These are phyloP conservation scores for Penicillium goetzii DNA, from an alignment of 495 filamentous ascomycete genomes.

Conservation along the genomic window DNA sequence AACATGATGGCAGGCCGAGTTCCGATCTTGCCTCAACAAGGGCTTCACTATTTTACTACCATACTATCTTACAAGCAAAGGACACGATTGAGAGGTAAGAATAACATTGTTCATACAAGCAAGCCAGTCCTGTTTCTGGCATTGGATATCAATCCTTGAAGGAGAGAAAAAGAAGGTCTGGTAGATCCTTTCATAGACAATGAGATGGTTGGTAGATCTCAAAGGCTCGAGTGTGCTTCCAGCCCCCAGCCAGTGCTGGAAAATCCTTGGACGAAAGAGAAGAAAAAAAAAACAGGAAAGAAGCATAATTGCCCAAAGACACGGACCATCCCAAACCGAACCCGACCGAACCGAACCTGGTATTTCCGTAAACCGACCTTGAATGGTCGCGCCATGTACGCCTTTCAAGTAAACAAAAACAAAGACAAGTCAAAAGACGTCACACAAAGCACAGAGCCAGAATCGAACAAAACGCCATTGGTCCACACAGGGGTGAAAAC, in stretches of 20 bases:
- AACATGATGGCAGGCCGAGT: background rate
- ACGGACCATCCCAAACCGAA: slow-evolving; percentile 31
- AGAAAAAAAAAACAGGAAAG: slow-evolving; percentile 10
- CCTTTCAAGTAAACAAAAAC: slow-evolving; percentile 31
- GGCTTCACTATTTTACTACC: background rate
- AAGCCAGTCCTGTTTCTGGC: slow-evolving; percentile 21
- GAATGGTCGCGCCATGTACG: slow-evolving; percentile 38
- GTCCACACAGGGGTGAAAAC: slow-evolving; percentile 16
- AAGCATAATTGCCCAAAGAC: slow-evolving; percentile 13
- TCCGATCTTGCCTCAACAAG: background rate
- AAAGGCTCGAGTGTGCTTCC: background rate
- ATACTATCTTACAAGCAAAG: background rate
- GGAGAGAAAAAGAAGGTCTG: slow-evolving; percentile 14
- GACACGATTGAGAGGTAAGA: background rate
- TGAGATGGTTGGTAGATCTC: slow-evolving; percentile 3
- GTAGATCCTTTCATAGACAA: slow-evolving; percentile 32
- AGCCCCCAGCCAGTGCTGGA: slow-evolving; percentile 13
- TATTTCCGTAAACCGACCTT: slow-evolving; percentile 40
- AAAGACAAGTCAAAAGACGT: slow-evolving; percentile 27
- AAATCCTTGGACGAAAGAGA: slow-evolving; percentile 4
- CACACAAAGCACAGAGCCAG: slow-evolving; percentile 19
- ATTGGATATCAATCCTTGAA: slow-evolving; percentile 21
- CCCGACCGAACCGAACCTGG: slow-evolving; percentile 30
- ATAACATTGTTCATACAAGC: slow-evolving; percentile 36
- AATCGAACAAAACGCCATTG: slow-evolving; percentile 22